Evolutionary conservation across 2,329 filamentous ascomycete genomes (phyloP).

Genomic region (Aureobasidium subglaciale): DNA sequence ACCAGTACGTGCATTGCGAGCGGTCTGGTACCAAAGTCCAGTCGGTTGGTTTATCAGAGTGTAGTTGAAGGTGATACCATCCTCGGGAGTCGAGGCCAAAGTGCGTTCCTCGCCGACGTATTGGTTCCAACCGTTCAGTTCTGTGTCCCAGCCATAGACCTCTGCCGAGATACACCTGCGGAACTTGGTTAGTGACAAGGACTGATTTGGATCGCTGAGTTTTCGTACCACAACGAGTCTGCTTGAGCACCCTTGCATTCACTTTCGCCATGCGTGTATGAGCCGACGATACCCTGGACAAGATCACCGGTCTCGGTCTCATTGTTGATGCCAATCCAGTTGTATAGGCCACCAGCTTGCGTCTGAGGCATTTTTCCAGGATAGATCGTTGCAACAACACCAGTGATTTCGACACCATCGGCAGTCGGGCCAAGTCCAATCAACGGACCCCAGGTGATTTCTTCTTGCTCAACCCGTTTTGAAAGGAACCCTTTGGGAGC

Average conservation of each 20-base stretch:
- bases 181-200: neutral
- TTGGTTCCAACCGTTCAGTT: slow-evolving; percentile 18
- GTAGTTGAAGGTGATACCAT: slow-evolving; percentile 24
- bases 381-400: slow-evolving; percentile 23
- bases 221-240: slow-evolving; percentile 19
- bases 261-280: slow-evolving; percentile 21
- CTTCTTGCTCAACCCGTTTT: neutral
- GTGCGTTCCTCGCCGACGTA: slow-evolving; percentile 22
- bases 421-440: slow-evolving; percentile 22
- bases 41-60: slow-evolving; percentile 21
- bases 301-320: slow-evolving; percentile 22
- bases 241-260: slow-evolving; percentile 21
- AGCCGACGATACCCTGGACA: slow-evolving; percentile 19
- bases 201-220: neutral
- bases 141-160: slow-evolving; percentile 21
- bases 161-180: slow-evolving; percentile 22
- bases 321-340: slow-evolving; percentile 25
- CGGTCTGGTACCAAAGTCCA: slow-evolving; percentile 22
- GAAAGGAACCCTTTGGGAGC: neutral
- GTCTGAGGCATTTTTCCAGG: slow-evolving; percentile 22
- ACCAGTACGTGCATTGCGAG: slow-evolving; percentile 3
- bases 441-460: slow-evolving; percentile 21
- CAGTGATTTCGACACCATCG: slow-evolving; percentile 19
- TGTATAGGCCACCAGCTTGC: slow-evolving; percentile 23
- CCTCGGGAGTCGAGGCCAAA: slow-evolving; percentile 20